Evolutionary conservation across 1,139 yeast species (phyloP), one percentile per base, ranked within the genome.

Genomic region (Yarrowia galli): DNA sequence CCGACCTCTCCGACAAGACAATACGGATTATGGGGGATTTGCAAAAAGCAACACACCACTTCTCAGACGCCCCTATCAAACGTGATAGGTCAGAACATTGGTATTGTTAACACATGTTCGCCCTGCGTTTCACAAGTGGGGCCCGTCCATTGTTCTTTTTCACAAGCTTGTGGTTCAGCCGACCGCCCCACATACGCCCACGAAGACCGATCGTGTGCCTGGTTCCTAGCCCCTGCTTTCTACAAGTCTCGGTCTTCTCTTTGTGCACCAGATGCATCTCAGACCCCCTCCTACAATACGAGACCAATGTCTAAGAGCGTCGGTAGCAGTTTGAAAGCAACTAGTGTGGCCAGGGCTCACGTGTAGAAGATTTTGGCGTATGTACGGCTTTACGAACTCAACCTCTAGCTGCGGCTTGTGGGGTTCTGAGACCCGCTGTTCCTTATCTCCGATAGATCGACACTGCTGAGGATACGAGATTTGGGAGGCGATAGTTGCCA

Each of bases 171-270:
- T 15, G 40, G 40, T 36, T 36, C 40, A 13, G n/a, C 2, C 15
- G 40, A 28, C 6, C 40, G n/a, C 13, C n/a, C 43, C 8, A 10
- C 23, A n/a, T 18, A 12, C 7, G n/a, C n/a, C n/a, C n/a, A n/a
- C n/a, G n/a, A n/a, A n/a, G n/a, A 2, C 23, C 20, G 28, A 4
- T 13, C 49, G n/a, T 45, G 51, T 46, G 51, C 51, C 51, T 46
- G 51, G 49, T 45, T 45, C 53, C 53, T 46, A n/a, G 53, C 53
- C 53, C 53, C 53, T 46, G 53, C 53, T 46, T 46, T 16, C 35
- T n/a, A 16, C 4, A 23, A 18, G 49, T 4, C 32, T 7, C 36
- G 5, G 28, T 28, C 48, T n/a, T 16, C n/a, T 16, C 51, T 46
- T 46, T 46, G 32, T 46, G 32, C 16, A 25, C 12, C 12, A 20